Percentiles rank a stretch among this genome's conserved stretches.
phyloP scores from a whole-genome alignment of 352 stramenopile species.

The Thraustochytrium sp. region DNA sequence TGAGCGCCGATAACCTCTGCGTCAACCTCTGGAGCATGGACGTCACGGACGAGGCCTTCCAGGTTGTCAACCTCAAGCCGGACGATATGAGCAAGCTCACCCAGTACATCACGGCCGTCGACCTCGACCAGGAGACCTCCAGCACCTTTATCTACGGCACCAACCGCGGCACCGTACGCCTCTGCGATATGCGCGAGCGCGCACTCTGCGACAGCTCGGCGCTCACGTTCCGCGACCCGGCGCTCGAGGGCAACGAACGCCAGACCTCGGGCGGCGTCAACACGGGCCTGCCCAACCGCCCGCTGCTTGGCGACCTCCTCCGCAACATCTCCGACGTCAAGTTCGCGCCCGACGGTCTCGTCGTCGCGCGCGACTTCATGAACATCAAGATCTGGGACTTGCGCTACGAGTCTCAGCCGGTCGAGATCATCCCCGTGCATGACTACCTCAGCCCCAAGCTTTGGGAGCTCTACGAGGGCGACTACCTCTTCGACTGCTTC shows the following conservation, averaged over 20 bases:
- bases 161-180: constrained; percentile 78
- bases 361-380: constrained; percentile 86
- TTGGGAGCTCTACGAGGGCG: constrained; percentile 82
- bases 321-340: constrained; percentile 34
- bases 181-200: constrained; percentile 79
- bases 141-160: constrained; percentile 90
- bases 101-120: constrained; percentile 84
- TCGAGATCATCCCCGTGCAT: constrained; percentile 85
- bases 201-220: not conserved
- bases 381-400: constrained; percentile 91
- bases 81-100: constrained; percentile 90
- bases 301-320: constrained; percentile 2
- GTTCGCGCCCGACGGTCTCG: constrained; percentile 63
- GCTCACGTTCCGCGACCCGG: constrained; percentile 10
- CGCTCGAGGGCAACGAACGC: not conserved
- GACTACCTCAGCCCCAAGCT: constrained; percentile 77
- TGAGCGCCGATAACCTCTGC: constrained; percentile 85
- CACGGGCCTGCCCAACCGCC: not conserved
- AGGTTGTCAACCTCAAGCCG: constrained; percentile 90
- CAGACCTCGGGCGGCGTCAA: not conserved
- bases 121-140: constrained; percentile 82
- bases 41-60: constrained; percentile 78
- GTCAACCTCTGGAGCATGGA: constrained; percentile 88
- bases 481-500: constrained; percentile 95
- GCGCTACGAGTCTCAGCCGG: constrained; percentile 80